phyloP scores from a whole-genome alignment of 2,329 filamentous ascomycete genomes.

The Fusarium stilboides region DNA sequence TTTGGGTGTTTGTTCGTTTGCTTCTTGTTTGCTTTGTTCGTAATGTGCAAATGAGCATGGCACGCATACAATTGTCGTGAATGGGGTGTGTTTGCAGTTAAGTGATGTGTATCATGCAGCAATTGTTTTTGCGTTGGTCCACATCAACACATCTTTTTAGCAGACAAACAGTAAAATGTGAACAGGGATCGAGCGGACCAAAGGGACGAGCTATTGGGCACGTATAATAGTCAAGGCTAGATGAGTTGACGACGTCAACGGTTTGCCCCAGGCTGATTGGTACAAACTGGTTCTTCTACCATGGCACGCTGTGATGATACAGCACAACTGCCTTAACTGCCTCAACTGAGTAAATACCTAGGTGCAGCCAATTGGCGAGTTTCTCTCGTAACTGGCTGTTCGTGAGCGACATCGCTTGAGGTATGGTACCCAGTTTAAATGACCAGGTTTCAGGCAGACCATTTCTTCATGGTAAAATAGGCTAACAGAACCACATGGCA shows the following conservation, averaged over 20 bases:
- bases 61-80: not conserved
- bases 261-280: not conserved
- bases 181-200: not conserved
- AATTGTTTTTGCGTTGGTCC: conserved; percentile 20
- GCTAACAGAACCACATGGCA: not conserved
- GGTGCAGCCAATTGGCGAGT: conserved; percentile 5
- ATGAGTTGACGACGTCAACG: not conserved
- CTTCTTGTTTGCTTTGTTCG: not conserved
- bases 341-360: conserved; percentile 1
- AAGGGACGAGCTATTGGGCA: not conserved
- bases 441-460: too few species aligned
- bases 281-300: not conserved
- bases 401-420: not conserved
- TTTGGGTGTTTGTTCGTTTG: not conserved
- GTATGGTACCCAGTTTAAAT: not conserved
- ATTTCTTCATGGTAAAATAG: too few species aligned
- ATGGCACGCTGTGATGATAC: not conserved
- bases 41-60: not conserved
- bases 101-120: conserved; percentile 7
- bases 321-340: not conserved
- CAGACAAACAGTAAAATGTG: not conserved
- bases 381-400: not conserved
- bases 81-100: not conserved
- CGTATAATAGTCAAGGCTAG: too few species aligned
- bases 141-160: not conserved